A percentile compares a stretch with the other conserved stretches of the same genome.
Evolutionary conservation across 208 protist species (phyloP).

Genomic region (Crithidia fasciculata): DNA sequence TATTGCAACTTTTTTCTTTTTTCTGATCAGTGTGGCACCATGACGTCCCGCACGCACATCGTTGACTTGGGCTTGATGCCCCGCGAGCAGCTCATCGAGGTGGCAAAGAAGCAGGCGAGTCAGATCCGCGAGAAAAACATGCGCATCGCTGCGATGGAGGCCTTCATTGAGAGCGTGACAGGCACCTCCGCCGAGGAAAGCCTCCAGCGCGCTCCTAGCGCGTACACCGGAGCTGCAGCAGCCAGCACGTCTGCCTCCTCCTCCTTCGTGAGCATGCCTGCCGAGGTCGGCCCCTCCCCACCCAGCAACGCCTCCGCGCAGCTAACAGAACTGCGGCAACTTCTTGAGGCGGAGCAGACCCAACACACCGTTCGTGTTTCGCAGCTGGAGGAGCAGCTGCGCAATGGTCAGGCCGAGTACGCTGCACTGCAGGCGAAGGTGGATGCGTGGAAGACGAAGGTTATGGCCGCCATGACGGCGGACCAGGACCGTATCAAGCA

Average conservation of each 20-base stretch:
- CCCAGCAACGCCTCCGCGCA: constrained; percentile 5
- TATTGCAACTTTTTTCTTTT: constrained; percentile 2
- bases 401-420: constrained; percentile 28
- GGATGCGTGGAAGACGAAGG: constrained; percentile 43
- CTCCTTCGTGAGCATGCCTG: not conserved
- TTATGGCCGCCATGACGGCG: constrained; percentile 30
- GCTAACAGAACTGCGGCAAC: constrained; percentile 28
- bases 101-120: constrained; percentile 60
- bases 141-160: constrained; percentile 47
- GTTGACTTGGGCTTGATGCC: constrained; percentile 59
- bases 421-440: constrained; percentile 40
- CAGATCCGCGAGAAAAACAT: constrained; percentile 65
- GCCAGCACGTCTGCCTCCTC: not conserved
- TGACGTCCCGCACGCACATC: constrained; percentile 47
- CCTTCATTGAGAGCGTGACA: constrained; percentile 52
- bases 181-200: constrained; percentile 22
- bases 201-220: not conserved
- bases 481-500: constrained; percentile 40
- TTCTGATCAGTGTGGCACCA: not conserved
- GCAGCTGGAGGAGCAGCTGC: constrained; percentile 40
- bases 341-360: constrained; percentile 41
- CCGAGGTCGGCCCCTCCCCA: not conserved
- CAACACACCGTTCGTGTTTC: constrained; percentile 38
- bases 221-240: not conserved
- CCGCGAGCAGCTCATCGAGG: constrained; percentile 61